Conservation (phyloP, 495 filamentous ascomycete genomes). For the Rhypophila decipiens region DNA sequence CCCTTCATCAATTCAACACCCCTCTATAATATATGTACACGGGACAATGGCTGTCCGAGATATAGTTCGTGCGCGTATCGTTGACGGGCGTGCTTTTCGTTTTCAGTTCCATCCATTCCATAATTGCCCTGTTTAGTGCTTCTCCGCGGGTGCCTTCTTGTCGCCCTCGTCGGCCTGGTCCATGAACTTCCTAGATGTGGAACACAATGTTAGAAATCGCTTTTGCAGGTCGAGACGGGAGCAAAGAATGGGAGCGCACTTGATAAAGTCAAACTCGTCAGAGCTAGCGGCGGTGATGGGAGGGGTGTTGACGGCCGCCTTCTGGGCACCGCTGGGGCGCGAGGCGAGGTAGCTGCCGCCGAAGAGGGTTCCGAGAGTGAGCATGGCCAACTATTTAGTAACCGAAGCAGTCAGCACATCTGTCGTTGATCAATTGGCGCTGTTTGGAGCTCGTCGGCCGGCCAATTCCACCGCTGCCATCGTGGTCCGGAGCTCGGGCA, state of each 20-base stretch:
- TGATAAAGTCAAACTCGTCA: slow-evolving; percentile 96
- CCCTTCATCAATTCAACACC: not conserved
- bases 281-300: slow-evolving; percentile 82
- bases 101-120: not conserved
- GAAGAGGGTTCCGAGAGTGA: slow-evolving; percentile 63
- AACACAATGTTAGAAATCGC: slow-evolving; percentile 23
- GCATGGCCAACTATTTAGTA: slow-evolving; percentile 71
- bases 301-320: slow-evolving; percentile 51
- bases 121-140: slow-evolving; percentile 42
- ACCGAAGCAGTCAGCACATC: slow-evolving; percentile 18
- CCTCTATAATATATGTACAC: slow-evolving; percentile 1
- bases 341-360: slow-evolving; percentile 47
- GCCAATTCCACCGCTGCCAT: no score
- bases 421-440: slow-evolving; percentile 5
- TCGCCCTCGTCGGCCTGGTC: slow-evolving; percentile 64
- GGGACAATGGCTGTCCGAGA: not conserved
- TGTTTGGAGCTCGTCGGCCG: not conserved
- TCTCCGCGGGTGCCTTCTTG: slow-evolving; percentile 48
- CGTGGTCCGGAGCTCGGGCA: not conserved
- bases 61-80: no score
- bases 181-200: slow-evolving; percentile 64
- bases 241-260: slow-evolving; percentile 53
- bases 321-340: slow-evolving; percentile 59
- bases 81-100: not conserved
- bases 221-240: not conserved